phyloP scores from a whole-genome alignment of 2,329 filamentous ascomycete species.

The Trichoderma arundinaceum region DNA sequence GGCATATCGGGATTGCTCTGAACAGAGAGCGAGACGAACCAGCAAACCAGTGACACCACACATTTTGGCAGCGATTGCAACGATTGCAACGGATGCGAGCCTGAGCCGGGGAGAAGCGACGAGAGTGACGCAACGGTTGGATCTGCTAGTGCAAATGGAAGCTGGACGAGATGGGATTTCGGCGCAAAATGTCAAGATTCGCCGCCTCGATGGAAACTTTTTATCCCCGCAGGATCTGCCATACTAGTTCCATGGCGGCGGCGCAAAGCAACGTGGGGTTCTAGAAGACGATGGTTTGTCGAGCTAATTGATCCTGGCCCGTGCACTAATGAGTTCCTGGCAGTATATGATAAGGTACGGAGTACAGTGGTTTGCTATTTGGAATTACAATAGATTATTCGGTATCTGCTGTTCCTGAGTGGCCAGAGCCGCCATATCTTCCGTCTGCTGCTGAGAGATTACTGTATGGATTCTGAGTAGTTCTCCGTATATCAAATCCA shows the following conservation, averaged over 20 bases:
- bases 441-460: too few species aligned
- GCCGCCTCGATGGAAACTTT: not conserved
- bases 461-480: too few species aligned
- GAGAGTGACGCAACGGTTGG: not conserved
- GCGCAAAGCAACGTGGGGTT: slow-evolving; percentile 17
- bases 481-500: too few species aligned
- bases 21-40: slow-evolving; percentile 7
- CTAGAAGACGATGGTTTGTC: too few species aligned
- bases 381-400: too few species aligned
- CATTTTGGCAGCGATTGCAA: not conserved
- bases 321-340: too few species aligned
- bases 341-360: too few species aligned
- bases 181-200: slow-evolving; percentile 9
- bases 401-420: too few species aligned
- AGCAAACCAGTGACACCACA: slow-evolving; percentile 27
- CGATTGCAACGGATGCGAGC: not conserved
- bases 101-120: not conserved
- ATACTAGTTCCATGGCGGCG: slow-evolving; percentile 4
- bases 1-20: slow-evolving; percentile 5
- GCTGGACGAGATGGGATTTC: not conserved
- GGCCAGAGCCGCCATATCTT: too few species aligned
- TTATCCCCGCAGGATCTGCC: slow-evolving; percentile 17
- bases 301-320: too few species aligned
- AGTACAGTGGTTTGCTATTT: too few species aligned
- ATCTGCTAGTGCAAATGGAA: not conserved